phyloP scores from a whole-genome alignment of 108 stramenopile genomes.

The Phaeodactylum tricornutum region DNA sequence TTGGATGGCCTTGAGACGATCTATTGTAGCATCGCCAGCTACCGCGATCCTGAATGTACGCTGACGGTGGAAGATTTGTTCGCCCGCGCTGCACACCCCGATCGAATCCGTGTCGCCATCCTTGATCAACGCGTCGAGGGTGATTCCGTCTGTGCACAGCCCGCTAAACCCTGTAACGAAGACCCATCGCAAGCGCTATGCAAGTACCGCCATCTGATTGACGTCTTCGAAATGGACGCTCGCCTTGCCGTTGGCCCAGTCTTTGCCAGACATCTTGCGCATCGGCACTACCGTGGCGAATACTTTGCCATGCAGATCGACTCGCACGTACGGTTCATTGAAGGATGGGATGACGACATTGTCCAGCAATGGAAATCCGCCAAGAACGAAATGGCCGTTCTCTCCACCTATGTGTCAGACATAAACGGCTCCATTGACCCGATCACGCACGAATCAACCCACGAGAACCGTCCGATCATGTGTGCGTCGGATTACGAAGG shows the following conservation, averaged over 20 bases:
- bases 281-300: slow-evolving; percentile 85
- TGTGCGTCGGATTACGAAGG: slow-evolving; percentile 55
- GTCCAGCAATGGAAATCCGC: slow-evolving; percentile 69
- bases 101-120: slow-evolving; percentile 66
- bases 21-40: slow-evolving; percentile 63
- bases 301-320: slow-evolving; percentile 94
- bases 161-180: slow-evolving; percentile 36
- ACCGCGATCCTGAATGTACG: slow-evolving; percentile 74
- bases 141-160: slow-evolving; percentile 31
- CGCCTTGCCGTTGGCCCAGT: slow-evolving; percentile 72
- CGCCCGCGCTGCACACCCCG: slow-evolving; percentile 58
- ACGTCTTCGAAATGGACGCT: slow-evolving; percentile 54
- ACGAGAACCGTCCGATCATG: slow-evolving; percentile 70
- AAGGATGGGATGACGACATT: slow-evolving; percentile 81
- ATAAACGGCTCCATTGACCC: slow-evolving; percentile 51
- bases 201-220: slow-evolving; percentile 44
- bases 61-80: slow-evolving; percentile 67
- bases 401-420: slow-evolving; percentile 75
- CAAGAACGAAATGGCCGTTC: slow-evolving; percentile 84
- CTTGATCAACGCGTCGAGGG: slow-evolving; percentile 56
- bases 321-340: slow-evolving; percentile 84
- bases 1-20: slow-evolving; percentile 42
- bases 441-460: slow-evolving; percentile 29
- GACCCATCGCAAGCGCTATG: slow-evolving; percentile 61
- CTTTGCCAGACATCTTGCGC: slow-evolving; percentile 79